Base-by-base conservation (phyloP, 2,329 filamentous ascomycete species). In the Fusarium neocosmosporiellum region DNA sequence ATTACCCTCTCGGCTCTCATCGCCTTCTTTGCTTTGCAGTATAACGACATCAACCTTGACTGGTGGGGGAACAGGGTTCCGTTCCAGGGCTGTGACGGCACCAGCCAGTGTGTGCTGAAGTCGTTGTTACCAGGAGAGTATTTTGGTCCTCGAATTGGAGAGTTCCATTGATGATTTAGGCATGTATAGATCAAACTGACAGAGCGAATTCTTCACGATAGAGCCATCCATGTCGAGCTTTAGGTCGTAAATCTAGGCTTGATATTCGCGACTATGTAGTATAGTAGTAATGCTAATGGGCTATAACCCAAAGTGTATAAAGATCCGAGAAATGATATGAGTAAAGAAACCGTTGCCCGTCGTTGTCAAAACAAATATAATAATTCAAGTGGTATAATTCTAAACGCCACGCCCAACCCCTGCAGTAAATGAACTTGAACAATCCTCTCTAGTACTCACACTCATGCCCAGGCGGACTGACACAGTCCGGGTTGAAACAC, bases 11-110 rank as follows among this genome's bases (percentile, higher is more conserved):
- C 85, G 0, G 86, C 79, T 14, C 80, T 88, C 24, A 65, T 88
- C 59, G 84, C 86, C 53, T 85, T 88, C 79, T 88, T 88, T 70
- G 81, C 82, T 10, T 76, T 88, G 5, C 81, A 85, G 70, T 86
- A 81, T 70, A 77, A 76, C 1, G 75, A 78, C 5, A 71, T 82
- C 2, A 74, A 79, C 24, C 48, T 87, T 31, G 71, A 81, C 7
- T 87, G 85, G 86, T 87, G 85, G 85, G 86, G 86, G 3, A 86
- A 86, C 71, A 77, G 20, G 18, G 71, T 76, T 5, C 63, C 69
- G 0, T 66, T 60, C 16, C 54, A 73, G 22, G 80, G 80, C 37
- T 81, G 80, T 18, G 78, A 81, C 31, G 78, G 76, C 11, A 65
- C 55, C 2, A 59, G 59, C 5, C 36, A 65, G 1, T 80, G 79